Conservation (phyloP, 495 filamentous ascomycete genomes). For the Xylaria longipes region DNA sequence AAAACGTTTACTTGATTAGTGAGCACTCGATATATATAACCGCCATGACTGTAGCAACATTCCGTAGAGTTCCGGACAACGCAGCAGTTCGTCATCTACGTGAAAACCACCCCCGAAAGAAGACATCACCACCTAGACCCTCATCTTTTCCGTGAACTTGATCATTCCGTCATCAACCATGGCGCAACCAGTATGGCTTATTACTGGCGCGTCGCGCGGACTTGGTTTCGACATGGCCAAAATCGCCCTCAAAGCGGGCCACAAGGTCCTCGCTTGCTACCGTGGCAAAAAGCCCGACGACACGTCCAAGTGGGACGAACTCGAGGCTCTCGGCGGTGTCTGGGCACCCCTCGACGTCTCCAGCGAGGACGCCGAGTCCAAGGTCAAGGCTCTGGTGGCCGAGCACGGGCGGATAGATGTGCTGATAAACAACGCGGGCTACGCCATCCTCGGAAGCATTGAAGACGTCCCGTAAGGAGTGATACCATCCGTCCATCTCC, state of each 20-base stretch:
- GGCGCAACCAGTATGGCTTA: constrained; percentile 49
- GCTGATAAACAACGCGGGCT: constrained; percentile 58
- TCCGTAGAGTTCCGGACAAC: neutral
- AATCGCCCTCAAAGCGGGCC: constrained; percentile 44
- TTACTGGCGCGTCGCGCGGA: constrained; percentile 54
- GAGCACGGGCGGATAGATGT: constrained; percentile 55
- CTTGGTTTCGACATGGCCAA: constrained; percentile 47
- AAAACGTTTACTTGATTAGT: neutral
- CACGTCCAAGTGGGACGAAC: constrained; percentile 35
- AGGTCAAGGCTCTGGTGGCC: constrained; percentile 39
- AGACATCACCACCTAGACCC: constrained; percentile 3
- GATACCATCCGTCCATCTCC: neutral
- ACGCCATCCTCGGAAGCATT: constrained; percentile 49
- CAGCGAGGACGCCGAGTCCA: constrained; percentile 37
- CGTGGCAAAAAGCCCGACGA: constrained; percentile 41
- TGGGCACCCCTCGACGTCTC: constrained; percentile 50
- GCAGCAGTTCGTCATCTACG: neutral
- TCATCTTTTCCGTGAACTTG: neutral
- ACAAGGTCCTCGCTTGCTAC: constrained; percentile 51
- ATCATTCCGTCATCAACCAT: constrained; percentile 20
- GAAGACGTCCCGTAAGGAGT: constrained; percentile 50
- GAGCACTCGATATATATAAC: constrained; percentile 9
- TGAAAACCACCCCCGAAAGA: neutral
- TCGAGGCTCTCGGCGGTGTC: constrained; percentile 46
- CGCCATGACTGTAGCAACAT: neutral